Percentiles rank a stretch among this genome's conserved stretches.
Evolutionary conservation across 2,329 filamentous ascomycete genomes (phyloP).

Genomic region (Aureobasidium sp.): DNA sequence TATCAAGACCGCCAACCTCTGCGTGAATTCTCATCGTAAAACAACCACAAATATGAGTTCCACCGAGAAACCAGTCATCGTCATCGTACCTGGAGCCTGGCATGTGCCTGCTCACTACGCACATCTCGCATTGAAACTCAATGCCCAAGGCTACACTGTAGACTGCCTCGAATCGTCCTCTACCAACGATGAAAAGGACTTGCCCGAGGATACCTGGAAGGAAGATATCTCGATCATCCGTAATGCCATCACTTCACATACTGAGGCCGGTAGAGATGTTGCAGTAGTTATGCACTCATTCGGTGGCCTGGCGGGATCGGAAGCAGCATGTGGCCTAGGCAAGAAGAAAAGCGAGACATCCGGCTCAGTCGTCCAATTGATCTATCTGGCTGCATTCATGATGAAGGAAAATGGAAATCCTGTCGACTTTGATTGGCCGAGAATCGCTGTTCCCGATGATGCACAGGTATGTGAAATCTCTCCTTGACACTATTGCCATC

Average conservation of each 20-base stretch:
- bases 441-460: background rate
- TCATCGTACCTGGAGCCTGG: slow-evolving; percentile 27
- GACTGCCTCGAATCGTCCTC: background rate
- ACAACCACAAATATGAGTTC: background rate
- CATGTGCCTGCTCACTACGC: slow-evolving; percentile 21
- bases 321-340: slow-evolving; percentile 22
- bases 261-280: slow-evolving; percentile 23
- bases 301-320: slow-evolving; percentile 24
- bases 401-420: background rate
- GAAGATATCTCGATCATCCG: slow-evolving; percentile 1
- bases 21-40: no score
- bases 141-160: slow-evolving; percentile 21
- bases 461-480: background rate
- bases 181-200: background rate
- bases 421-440: background rate
- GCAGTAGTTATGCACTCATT: slow-evolving; percentile 27
- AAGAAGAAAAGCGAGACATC: slow-evolving; percentile 14
- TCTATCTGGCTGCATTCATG: slow-evolving; percentile 22
- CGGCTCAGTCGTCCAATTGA: slow-evolving; percentile 21
- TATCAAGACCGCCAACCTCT: background rate
- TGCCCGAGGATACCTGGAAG: background rate
- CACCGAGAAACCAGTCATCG: slow-evolving; percentile 17
- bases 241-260: slow-evolving; percentile 22
- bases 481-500: background rate
- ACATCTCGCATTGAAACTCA: slow-evolving; percentile 19